Evolutionary conservation across 2,329 filamentous ascomycete genomes (phyloP), one percentile per base, ranked within the genome.

Genomic region (Aspergillus luchuensis): DNA sequence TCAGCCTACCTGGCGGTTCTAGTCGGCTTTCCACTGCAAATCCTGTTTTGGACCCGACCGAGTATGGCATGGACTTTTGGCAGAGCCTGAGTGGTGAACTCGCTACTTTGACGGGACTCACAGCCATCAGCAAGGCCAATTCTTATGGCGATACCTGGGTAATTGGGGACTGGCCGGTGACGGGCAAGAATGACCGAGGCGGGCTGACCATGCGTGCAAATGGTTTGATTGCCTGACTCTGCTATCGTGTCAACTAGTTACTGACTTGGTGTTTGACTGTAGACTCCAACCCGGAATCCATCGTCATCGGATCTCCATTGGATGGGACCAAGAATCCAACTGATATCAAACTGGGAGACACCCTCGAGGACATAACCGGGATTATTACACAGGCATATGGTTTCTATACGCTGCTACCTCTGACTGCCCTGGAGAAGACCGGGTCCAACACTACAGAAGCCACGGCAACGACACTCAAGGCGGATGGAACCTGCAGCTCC

Each of bases 61-160:
- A 78, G 45, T 91, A 87, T 68, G 89, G 89, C 2, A 78, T 91
- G 30, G 89, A 91, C 72, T 91, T 91, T 70, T 91, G 89, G 89
- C 87, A 91, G 80, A 87, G 84, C 63, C 75, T 91, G 60, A 80
- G 79, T 57, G 89, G 88, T 28, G 87, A 91, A 74, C 79, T 90
- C 7, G 88, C 91, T 13, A 89, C 85, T 0, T 77, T 91, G 50
- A 80, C 80, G 65, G 80, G 76, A 49, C 84, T 86, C 1, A 81
- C 78, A 11, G 86, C 85, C 47, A 74, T 90, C 49, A 80, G 82
- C 54, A 84, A 84, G 58, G 85, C 89, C 2, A 91, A 87, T 71
- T 78, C 74, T 57, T 90, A 82, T 68, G 87, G 88, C 23, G 89
- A 91, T 67, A 87, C 87, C 4, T 91, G 88, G 87, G 83, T 91